Percentiles rank a stretch among this genome's conserved stretches.
Conservation (phyloP, 768 basidiomycete species). For the Phanerochaete carnosa region DNA sequence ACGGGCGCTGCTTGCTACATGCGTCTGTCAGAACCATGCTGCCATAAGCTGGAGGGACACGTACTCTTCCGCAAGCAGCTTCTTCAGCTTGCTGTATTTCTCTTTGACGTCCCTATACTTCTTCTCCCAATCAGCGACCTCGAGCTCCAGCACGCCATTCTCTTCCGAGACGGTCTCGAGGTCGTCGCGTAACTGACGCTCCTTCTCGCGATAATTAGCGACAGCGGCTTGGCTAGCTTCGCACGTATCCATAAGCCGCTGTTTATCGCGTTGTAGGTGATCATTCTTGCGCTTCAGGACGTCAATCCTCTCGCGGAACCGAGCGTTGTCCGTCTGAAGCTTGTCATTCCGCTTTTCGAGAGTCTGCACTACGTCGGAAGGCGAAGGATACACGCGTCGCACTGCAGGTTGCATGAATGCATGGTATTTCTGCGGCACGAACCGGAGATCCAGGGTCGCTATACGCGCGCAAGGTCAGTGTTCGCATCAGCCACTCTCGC, state of each 20-base stretch:
- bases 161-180: constrained; percentile 14
- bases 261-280: constrained; percentile 14
- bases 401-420: constrained; percentile 42
- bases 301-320: constrained; percentile 34
- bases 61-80: not conserved
- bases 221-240: not conserved
- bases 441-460: constrained; percentile 36
- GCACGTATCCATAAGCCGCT: constrained; percentile 1
- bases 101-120: constrained; percentile 18
- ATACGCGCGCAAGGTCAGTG: not conserved
- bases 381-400: constrained; percentile 45
- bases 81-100: constrained; percentile 19
- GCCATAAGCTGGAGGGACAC: not conserved
- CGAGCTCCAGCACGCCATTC: constrained; percentile 14
- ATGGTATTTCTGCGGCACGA: constrained; percentile 49
- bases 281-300: constrained; percentile 18
- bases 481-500: not conserved
- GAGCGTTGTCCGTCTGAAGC: constrained; percentile 39
- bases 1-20: not conserved
- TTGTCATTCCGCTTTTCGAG: constrained; percentile 37
- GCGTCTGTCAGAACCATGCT: not conserved
- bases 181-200: constrained; percentile 12
- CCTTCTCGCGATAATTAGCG: not conserved
- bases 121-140: constrained; percentile 16
- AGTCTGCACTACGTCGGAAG: constrained; percentile 26